Evolutionary conservation across 2,329 filamentous ascomycete genomes (phyloP).

Genomic region (Botrytis paeoniae): DNA sequence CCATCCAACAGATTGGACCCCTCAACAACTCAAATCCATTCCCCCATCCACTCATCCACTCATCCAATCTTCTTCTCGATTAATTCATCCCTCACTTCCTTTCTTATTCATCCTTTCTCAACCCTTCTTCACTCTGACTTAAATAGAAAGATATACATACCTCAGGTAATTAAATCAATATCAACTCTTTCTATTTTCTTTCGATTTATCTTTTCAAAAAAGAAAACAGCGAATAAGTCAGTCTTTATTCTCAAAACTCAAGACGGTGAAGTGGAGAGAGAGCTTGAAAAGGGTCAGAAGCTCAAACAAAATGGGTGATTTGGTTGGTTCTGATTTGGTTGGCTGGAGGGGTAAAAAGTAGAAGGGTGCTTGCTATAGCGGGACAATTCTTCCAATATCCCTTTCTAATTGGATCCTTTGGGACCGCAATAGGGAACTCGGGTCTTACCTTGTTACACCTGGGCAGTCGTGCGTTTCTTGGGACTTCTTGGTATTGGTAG

Average conservation of each 20-base stretch:
- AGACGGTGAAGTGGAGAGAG: neutral
- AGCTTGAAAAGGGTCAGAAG: neutral
- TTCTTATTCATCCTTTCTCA: neutral
- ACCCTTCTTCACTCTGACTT: neutral
- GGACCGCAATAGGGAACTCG: neutral
- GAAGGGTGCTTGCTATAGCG: neutral
- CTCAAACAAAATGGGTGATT: neutral
- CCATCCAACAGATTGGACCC: neutral
- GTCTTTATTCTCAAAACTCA: neutral
- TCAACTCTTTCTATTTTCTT: neutral
- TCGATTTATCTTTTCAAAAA: neutral
- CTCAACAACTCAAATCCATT: slow-evolving; percentile 1
- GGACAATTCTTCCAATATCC: neutral
- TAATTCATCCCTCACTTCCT: neutral
- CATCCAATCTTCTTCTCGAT: neutral
- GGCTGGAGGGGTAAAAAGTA: neutral
- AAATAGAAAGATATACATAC: neutral
- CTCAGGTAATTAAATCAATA: neutral
- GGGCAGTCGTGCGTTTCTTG: slow-evolving; percentile 13
- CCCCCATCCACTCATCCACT: neutral
- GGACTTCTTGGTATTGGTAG: neutral
- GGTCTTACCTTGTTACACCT: slow-evolving; percentile 13
- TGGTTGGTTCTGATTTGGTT: neutral
- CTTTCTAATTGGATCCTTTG: neutral
- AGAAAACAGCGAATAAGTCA: neutral